Conservation (phyloP, 768 basidiomycete species). For the Cystobasidium ongulense region DNA sequence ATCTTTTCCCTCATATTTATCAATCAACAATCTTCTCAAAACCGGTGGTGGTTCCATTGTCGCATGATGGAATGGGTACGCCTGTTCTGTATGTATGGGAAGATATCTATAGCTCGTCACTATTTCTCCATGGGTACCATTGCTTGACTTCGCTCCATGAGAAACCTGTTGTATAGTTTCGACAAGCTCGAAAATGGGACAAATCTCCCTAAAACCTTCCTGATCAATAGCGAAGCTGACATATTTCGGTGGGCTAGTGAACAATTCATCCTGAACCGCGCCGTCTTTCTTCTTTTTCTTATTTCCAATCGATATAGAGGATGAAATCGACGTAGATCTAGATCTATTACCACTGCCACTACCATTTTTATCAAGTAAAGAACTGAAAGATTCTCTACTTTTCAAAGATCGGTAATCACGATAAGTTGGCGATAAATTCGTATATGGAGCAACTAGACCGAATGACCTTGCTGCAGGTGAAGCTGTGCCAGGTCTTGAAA, state of each 20-base stretch:
- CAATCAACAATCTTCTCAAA: background rate
- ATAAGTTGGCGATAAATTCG: background rate
- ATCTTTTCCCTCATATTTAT: background rate
- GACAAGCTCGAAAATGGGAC: slow-evolving; percentile 2
- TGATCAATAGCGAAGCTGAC: slow-evolving; percentile 8
- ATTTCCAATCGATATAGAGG: background rate
- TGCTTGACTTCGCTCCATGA: too few species aligned
- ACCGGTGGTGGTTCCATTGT: slow-evolving; percentile 7
- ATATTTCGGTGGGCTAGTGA: background rate
- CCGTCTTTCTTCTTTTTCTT: too few species aligned
- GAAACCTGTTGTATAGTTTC: background rate
- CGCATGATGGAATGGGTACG: slow-evolving; percentile 19
- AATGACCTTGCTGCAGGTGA: slow-evolving; percentile 10
- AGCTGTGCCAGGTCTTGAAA: background rate
- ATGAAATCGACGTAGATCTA: background rate
- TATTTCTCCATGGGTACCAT: background rate
- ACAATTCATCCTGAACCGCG: background rate
- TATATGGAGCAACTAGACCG: background rate
- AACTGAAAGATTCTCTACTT: background rate
- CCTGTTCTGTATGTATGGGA: background rate
- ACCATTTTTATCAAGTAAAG: background rate
- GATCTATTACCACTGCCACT: background rate
- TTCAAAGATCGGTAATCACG: slow-evolving; percentile 6
- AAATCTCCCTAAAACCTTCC: slow-evolving; percentile 9
- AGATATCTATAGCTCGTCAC: background rate